Evolutionary conservation across 129 eudicot genomes (phyloP).

Genomic region (Flaveria linearis): DNA sequence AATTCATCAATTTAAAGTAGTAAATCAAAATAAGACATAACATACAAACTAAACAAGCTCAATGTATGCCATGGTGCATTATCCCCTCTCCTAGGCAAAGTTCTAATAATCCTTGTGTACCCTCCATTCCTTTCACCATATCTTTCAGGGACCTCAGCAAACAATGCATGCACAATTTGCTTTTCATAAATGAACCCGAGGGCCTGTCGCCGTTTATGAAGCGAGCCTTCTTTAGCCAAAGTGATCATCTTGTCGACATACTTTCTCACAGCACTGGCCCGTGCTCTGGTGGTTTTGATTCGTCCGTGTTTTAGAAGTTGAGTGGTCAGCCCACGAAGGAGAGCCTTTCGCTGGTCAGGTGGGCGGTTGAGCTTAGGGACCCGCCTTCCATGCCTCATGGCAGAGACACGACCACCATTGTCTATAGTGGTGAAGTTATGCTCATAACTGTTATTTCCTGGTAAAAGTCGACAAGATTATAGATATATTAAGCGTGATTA

Average conservation of each 20-base stretch:
- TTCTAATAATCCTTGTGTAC: conserved; percentile 78
- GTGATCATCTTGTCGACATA: conserved; percentile 89
- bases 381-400: conserved; percentile 87
- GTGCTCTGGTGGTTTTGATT: conserved; percentile 83
- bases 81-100: conserved; percentile 93
- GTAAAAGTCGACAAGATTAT: conserved; percentile 7
- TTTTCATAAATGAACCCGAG: conserved; percentile 89
- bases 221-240: conserved; percentile 86
- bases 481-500: neutral
- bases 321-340: conserved; percentile 83
- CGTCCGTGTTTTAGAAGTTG: conserved; percentile 87
- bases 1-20: neutral
- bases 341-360: conserved; percentile 91
- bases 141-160: conserved; percentile 88
- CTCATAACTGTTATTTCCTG: conserved; percentile 52
- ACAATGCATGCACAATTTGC: conserved; percentile 85
- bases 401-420: conserved; percentile 66
- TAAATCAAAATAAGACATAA: neutral
- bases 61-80: conserved; percentile 94
- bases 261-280: conserved; percentile 89
- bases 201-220: conserved; percentile 94
- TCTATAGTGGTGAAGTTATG: conserved; percentile 49
- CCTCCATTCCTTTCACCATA: conserved; percentile 96
- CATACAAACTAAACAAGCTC: conserved; percentile 70
- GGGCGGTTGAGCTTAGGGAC: conserved; percentile 94